Percentiles rank a stretch among this genome's conserved stretches.
phyloP scores from a whole-genome alignment of 805 yeast genomes.

The Torulaspora maleeae region DNA sequence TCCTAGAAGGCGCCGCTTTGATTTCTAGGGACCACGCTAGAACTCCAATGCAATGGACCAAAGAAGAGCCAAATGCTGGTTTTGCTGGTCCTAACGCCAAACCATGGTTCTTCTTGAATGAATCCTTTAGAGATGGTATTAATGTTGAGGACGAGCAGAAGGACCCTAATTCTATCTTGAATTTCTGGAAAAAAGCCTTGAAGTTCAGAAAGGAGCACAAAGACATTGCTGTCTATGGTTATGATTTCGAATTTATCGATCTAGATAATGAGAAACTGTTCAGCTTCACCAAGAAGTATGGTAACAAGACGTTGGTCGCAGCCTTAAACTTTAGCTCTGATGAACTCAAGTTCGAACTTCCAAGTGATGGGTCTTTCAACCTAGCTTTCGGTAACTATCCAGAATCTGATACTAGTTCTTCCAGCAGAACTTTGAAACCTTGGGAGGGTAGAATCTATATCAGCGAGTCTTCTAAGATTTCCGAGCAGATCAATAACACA shows the following conservation, averaged over 20 bases:
- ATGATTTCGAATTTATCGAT: constrained; percentile 41
- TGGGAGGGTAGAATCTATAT: constrained; percentile 45
- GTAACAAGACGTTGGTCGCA: constrained; percentile 35
- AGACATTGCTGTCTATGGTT: constrained; percentile 45
- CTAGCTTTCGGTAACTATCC: constrained; percentile 35
- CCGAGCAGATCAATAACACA: not conserved
- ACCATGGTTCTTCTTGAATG: constrained; percentile 54
- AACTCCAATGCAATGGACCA: constrained; percentile 54
- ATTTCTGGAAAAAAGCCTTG: constrained; percentile 45
- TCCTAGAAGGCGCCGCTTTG: constrained; percentile 37
- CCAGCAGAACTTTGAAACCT: constrained; percentile 35
- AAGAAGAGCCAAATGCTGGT: constrained; percentile 41
- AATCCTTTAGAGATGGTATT: constrained; percentile 42
- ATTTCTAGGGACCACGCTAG: constrained; percentile 51
- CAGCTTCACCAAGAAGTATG: constrained; percentile 39
- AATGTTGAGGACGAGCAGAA: constrained; percentile 45
- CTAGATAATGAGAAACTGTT: constrained; percentile 41
- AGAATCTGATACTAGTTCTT: constrained; percentile 23
- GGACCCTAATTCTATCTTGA: constrained; percentile 44
- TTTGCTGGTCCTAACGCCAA: constrained; percentile 39
- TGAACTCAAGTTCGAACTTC: constrained; percentile 31
- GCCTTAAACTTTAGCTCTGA: constrained; percentile 43
- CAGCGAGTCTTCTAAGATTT: not conserved
- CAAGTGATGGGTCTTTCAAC: constrained; percentile 24
- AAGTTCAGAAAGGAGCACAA: constrained; percentile 42